Evolutionary conservation across 148 eudicot species (phyloP).

Genomic region (Talinum fruticosum): DNA sequence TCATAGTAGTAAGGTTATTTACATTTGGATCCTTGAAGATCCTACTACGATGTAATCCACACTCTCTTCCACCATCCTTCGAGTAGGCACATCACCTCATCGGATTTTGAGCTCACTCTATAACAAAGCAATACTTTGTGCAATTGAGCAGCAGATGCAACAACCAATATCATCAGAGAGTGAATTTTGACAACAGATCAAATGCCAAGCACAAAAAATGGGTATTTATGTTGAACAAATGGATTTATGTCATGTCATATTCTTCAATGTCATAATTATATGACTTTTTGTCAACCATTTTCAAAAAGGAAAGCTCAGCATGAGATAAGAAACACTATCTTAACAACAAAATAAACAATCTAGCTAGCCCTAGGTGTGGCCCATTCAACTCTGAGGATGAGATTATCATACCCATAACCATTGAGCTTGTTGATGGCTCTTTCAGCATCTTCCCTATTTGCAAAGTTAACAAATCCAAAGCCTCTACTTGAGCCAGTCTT

Average conservation of each 20-base stretch:
- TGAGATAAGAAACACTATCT: background rate
- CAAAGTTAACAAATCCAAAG: conserved; percentile 90
- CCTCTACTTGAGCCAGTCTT: conserved; percentile 90
- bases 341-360: background rate
- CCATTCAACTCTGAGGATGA: conserved; percentile 61
- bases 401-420: conserved; percentile 97
- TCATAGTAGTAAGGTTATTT: too few relatives aligned
- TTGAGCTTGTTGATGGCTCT: conserved; percentile 86
- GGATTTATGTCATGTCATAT: background rate
- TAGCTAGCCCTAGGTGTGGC: background rate
- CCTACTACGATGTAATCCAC: too few relatives aligned
- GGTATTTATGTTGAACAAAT: too few relatives aligned
- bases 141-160: background rate
- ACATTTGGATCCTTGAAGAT: too few relatives aligned
- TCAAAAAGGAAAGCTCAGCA: background rate
- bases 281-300: background rate
- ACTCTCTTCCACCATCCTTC: too few relatives aligned
- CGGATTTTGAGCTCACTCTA: too few relatives aligned
- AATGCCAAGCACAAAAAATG: background rate
- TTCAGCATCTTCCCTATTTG: conserved; percentile 77
- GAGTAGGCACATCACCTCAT: too few relatives aligned
- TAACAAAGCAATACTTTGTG: too few relatives aligned
- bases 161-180: background rate
- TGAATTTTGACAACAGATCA: background rate
- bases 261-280: background rate